phyloP scores from a whole-genome alignment of 805 yeast genomes.

The Sugiyamaella mastotermitis region DNA sequence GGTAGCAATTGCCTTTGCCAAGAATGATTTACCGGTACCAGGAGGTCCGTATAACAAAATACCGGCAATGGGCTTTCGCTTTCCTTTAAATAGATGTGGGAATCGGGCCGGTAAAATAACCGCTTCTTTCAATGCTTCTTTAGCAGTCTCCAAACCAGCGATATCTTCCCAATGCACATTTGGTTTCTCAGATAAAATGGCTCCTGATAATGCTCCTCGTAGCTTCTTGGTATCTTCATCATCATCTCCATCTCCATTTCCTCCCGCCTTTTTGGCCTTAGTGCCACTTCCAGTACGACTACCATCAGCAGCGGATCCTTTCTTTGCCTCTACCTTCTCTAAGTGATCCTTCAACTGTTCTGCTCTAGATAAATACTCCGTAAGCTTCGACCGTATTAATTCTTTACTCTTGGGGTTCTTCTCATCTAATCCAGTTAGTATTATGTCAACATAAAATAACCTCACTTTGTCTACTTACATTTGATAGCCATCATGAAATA shows the following conservation, averaged over 20 bases:
- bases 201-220: constrained; percentile 86
- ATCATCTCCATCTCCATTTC: constrained; percentile 50
- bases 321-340: constrained; percentile 48
- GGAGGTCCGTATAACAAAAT: constrained; percentile 89
- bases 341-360: constrained; percentile 88
- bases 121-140: constrained; percentile 95
- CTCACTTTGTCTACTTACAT: constrained; percentile 33
- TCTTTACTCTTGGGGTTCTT: constrained; percentile 87
- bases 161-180: constrained; percentile 92
- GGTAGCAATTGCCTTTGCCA: constrained; percentile 98
- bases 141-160: constrained; percentile 93
- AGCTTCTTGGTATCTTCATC: constrained; percentile 83
- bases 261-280: constrained; percentile 38
- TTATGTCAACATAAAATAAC: background rate
- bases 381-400: constrained; percentile 77
- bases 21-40: constrained; percentile 95
- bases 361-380: constrained; percentile 87
- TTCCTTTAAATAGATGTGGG: constrained; percentile 93
- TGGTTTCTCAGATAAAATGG: constrained; percentile 86
- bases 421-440: constrained; percentile 42
- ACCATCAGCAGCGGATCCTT: constrained; percentile 45
- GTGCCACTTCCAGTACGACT: constrained; percentile 56
- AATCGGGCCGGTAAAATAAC: constrained; percentile 94
- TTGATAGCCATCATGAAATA: constrained; percentile 93
- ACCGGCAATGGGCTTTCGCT: constrained; percentile 88